phyloP scores from a whole-genome alignment of 2,329 filamentous ascomycete genomes.

The Capronia americana region DNA sequence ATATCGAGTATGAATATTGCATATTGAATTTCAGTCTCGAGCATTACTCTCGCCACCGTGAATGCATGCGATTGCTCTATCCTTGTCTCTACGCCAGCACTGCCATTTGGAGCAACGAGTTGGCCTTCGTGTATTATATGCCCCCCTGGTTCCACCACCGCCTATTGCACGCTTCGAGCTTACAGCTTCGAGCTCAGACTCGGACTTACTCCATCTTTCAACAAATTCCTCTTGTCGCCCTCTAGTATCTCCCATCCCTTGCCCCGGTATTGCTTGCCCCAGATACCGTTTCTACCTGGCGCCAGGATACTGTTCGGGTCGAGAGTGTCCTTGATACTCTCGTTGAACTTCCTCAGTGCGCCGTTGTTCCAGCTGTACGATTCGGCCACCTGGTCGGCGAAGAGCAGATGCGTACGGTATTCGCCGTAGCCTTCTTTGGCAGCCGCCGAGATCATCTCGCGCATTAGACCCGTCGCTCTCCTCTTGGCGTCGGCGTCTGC shows the following conservation, averaged over 20 bases:
- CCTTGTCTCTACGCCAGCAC: neutral
- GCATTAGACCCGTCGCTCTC: conserved; percentile 42
- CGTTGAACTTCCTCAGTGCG: conserved; percentile 52
- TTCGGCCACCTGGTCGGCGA: conserved; percentile 54
- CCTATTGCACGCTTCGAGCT: neutral
- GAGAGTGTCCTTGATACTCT: conserved; percentile 56
- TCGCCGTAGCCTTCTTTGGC: conserved; percentile 54
- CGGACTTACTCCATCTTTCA: conserved; percentile 30
- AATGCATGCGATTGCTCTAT: neutral
- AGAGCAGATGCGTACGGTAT: conserved; percentile 55
- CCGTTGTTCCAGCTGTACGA: conserved; percentile 54
- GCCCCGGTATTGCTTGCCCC: conserved; percentile 40
- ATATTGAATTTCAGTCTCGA: too few relatives aligned
- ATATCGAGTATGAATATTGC: too few relatives aligned
- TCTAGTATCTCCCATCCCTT: conserved; percentile 36
- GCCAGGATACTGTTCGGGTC: conserved; percentile 58
- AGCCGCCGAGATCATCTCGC: conserved; percentile 48
- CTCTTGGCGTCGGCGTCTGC: conserved; percentile 39
- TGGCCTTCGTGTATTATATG: neutral
- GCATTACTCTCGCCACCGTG: neutral
- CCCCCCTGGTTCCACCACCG: neutral
- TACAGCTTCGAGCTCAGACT: conserved; percentile 19
- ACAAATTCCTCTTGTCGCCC: conserved; percentile 31
- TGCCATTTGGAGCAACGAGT: too few relatives aligned
- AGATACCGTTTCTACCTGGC: conserved; percentile 56